Conservation (phyloP, 75 land plant species). For the Selaginella moellendorffii region DNA sequence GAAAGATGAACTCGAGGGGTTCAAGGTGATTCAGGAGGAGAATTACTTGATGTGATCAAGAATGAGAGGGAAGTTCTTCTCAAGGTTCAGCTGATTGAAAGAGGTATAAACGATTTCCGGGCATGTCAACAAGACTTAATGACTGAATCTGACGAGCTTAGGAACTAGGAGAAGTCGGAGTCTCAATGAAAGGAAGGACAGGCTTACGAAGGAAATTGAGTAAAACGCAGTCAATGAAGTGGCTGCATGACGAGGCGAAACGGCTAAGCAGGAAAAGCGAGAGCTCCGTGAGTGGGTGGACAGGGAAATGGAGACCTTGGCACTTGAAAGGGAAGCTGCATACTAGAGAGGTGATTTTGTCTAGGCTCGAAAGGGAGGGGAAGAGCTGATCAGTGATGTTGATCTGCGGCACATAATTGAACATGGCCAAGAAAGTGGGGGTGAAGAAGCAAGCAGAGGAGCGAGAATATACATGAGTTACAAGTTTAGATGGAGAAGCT, state of each 20-base stretch:
- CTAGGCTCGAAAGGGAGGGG: slow-evolving; percentile 41
- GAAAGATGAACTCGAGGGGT: slow-evolving; percentile 42
- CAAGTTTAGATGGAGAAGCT: slow-evolving; percentile 46
- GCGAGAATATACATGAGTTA: slow-evolving; percentile 31
- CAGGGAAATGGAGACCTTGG: slow-evolving; percentile 38
- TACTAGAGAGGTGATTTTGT: slow-evolving; percentile 32
- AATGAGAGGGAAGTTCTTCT: slow-evolving; percentile 45
- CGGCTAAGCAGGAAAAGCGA: slow-evolving; percentile 39
- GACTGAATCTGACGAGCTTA: slow-evolving; percentile 56
- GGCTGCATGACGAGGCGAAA: slow-evolving; percentile 46
- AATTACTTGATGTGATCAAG: slow-evolving; percentile 46
- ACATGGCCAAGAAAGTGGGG: slow-evolving; percentile 33
- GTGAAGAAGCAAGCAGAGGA: slow-evolving; percentile 42
- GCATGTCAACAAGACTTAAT: slow-evolving; percentile 32
- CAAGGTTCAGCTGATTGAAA: slow-evolving; percentile 44
- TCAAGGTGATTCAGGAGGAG: slow-evolving; percentile 17
- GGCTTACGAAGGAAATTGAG: slow-evolving; percentile 41
- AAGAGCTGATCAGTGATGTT: slow-evolving; percentile 37
- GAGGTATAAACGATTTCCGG: slow-evolving; percentile 52
- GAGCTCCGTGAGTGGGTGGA: slow-evolving; percentile 24
- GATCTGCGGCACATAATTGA: slow-evolving; percentile 38
- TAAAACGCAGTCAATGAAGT: slow-evolving; percentile 34
- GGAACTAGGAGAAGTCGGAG: slow-evolving; percentile 61
- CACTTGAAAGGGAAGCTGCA: slow-evolving; percentile 37
- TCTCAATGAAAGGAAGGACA: slow-evolving; percentile 54